Base-by-base conservation (phyloP, 1,284 basidiomycete genomes). In the Coniophora puteana region DNA sequence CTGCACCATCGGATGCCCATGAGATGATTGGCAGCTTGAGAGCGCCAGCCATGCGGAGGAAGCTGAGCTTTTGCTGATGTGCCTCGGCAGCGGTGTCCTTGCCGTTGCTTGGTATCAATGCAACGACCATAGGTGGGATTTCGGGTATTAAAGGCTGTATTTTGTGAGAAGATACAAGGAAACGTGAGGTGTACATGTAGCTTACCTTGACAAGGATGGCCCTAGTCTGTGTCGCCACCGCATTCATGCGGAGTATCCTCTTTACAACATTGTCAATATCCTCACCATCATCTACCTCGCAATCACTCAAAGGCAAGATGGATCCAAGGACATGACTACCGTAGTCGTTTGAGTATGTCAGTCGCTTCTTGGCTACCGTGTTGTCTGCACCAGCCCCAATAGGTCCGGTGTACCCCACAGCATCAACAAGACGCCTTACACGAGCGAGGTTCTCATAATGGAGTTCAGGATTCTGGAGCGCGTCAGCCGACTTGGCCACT, bases 311-410 rank as follows among this genome's bases (percentile, higher is more conserved):
- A 3, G 45, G 36, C 8, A 51, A 45, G 0, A 51, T 42, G 1
- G 54, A 48, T 1, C 58, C 56, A 1, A 60, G 47, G 4, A 60
- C 43, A 34, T 60, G 58, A 6, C 54, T 46, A 3, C 58, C 55
- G 26, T 47, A 52, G 13, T 57, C 47, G 17, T 45, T 57, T 10
- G 55, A 58, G 40, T 51, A 57, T 0, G 48, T 41, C 0, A 60
- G 49, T 0, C 54, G 36, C n/a, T n/a, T n/a, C n/a, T n/a, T n/a
- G n/a, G n/a, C n/a, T n/a, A n/a, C n/a, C n/a, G n/a, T n/a, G n/a
- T n/a, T n/a, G n/a, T n/a, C n/a, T n/a, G n/a, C n/a, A n/a, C n/a
- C n/a, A n/a, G n/a, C n/a, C n/a, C n/a, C n/a, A n/a, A n/a, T n/a
- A n/a, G n/a, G n/a, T n/a, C n/a, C n/a, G n/a, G n/a, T n/a, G n/a